These are phyloP conservation scores for Nakazawaea holstii DNA, from an alignment of 805 yeast genomes.

Conservation along the genomic window DNA sequence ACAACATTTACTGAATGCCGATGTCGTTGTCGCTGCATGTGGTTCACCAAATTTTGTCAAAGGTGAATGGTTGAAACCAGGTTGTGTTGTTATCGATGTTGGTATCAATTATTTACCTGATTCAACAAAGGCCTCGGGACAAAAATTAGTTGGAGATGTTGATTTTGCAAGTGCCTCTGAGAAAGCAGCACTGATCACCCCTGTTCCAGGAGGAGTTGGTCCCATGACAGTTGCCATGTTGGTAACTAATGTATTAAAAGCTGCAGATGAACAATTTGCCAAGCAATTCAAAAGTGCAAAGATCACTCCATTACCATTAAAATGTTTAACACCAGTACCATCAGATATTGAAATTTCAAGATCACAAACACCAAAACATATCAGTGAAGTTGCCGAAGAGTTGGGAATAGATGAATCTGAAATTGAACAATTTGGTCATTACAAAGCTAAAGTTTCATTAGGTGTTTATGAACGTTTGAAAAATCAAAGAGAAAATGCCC, in stretches of 20 bases:
- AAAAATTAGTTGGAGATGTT: conserved; percentile 90
- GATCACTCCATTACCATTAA: conserved; percentile 51
- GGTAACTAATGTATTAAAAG: conserved; percentile 71
- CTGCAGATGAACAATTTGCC: conserved; percentile 59
- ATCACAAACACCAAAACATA: conserved; percentile 67
- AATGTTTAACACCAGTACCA: conserved; percentile 64
- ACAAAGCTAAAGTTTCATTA: conserved; percentile 72
- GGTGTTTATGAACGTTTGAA: conserved; percentile 58
- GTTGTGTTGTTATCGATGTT: conserved; percentile 85
- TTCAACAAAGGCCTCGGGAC: conserved; percentile 67
- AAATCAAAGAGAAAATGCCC: conserved; percentile 54
- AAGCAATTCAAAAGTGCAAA: conserved; percentile 23
- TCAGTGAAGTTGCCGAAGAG: conserved; percentile 63
- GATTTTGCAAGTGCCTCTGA: conserved; percentile 65
- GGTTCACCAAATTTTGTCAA: conserved; percentile 82
- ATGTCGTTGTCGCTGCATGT: conserved; percentile 86
- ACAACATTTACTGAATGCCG: conserved; percentile 58
- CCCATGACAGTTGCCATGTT: conserved; percentile 99
- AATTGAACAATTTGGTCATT: conserved; percentile 69
- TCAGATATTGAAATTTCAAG: conserved; percentile 77
- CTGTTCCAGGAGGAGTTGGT: conserved; percentile 99
- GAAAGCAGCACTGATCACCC: conserved; percentile 73
- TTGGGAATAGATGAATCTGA: conserved; percentile 63
- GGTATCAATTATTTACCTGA: conserved; percentile 91
- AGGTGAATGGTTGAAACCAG: conserved; percentile 84